Evolutionary conservation across 1,284 basidiomycete genomes (phyloP).

Genomic region (Fomitopsis palustris): DNA sequence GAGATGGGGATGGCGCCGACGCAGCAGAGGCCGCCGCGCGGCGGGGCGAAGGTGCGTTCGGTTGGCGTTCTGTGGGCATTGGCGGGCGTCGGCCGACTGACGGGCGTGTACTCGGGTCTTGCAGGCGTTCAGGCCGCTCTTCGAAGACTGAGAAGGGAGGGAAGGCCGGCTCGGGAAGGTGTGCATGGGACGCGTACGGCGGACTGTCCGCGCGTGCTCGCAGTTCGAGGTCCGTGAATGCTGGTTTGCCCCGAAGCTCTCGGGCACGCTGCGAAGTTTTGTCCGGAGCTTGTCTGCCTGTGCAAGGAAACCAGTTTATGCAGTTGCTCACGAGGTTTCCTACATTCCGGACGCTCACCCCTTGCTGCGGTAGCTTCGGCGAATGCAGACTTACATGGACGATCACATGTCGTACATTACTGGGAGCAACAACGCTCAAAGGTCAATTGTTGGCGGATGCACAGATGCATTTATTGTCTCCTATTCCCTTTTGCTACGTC

Average conservation of each 20-base stretch:
- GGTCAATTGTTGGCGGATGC: no score
- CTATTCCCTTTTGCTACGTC: neutral
- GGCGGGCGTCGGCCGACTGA: neutral
- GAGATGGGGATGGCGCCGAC: conserved; percentile 45
- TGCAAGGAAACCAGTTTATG: no score
- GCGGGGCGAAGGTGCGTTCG: conserved; percentile 31
- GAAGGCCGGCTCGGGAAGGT: neutral
- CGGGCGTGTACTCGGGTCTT: neutral
- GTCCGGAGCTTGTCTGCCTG: no score
- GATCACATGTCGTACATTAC: no score
- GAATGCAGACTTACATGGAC: no score
- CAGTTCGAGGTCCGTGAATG: neutral
- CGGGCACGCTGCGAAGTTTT: no score
- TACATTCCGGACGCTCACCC: no score
- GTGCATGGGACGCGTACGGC: neutral
- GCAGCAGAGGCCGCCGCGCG: conserved; percentile 38
- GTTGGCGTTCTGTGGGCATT: neutral
- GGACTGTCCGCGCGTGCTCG: neutral
- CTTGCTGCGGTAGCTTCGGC: no score
- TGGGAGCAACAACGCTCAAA: no score
- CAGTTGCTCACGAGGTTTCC: no score
- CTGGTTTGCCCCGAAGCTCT: neutral
- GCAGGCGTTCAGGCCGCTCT: conserved; percentile 60
- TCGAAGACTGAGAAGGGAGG: conserved; percentile 50
- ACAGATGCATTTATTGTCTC: no score